Conservation (phyloP, 495 filamentous ascomycete species). For the Pyronema omphalodes region DNA sequence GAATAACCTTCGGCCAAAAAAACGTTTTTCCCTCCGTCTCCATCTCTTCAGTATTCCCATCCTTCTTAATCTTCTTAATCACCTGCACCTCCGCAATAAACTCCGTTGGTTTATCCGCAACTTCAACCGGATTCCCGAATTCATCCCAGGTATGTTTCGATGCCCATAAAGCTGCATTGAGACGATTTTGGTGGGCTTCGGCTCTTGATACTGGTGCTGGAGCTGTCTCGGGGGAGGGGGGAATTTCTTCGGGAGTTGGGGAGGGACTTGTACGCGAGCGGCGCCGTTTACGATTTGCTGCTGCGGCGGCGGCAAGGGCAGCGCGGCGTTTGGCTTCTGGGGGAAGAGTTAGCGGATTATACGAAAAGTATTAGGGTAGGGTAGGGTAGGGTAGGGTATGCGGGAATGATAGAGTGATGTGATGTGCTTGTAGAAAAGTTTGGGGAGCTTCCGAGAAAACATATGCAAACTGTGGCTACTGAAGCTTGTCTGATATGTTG, state of each 20-base stretch:
- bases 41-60: background rate
- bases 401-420: too few relatives aligned
- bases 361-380: background rate
- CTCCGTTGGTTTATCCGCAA: conserved; percentile 4
- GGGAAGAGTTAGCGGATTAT: background rate
- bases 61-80: too few relatives aligned
- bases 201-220: conserved; percentile 1
- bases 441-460: too few relatives aligned
- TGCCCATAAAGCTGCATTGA: conserved; percentile 22
- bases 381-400: background rate
- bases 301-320: background rate
- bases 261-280: conserved; percentile 1
- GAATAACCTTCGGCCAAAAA: conserved; percentile 19
- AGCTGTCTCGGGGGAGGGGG: too few relatives aligned
- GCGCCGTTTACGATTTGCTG: conserved; percentile 6
- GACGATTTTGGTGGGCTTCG: conserved; percentile 10
- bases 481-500: too few relatives aligned
- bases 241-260: background rate
- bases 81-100: conserved; percentile 3
- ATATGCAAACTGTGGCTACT: too few relatives aligned
- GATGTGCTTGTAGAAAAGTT: too few relatives aligned
- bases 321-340: conserved; percentile 6
- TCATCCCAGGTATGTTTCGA: conserved; percentile 12
- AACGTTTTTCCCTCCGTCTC: conserved; percentile 14
- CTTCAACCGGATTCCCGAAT: conserved; percentile 10